Percentiles rank a stretch among this genome's conserved stretches.
phyloP scores from a whole-genome alignment of 441 rosid species.

The Gossypium aridum region DNA sequence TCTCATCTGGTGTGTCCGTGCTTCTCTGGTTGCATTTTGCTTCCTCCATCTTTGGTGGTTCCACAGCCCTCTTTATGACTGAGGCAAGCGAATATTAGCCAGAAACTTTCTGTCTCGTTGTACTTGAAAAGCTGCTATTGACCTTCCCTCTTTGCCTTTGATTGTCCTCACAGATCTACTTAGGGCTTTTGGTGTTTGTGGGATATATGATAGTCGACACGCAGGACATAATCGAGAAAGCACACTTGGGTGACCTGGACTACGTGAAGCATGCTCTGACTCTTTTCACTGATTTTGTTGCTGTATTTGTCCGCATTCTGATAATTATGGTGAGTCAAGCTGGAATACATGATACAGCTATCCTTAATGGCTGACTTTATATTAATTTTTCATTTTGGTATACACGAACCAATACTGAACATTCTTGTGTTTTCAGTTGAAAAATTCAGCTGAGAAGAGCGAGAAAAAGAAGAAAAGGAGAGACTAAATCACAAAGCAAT shows the following conservation, averaged over 20 bases:
- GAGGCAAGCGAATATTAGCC: constrained; percentile 36
- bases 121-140: not conserved
- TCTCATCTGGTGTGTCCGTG: constrained; percentile 65
- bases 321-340: constrained; percentile 54
- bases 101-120: not conserved
- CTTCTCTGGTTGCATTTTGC: constrained; percentile 73
- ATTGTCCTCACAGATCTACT: constrained; percentile 40
- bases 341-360: not conserved
- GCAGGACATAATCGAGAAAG: constrained; percentile 83
- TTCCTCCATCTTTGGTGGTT: constrained; percentile 65
- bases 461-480: constrained; percentile 56
- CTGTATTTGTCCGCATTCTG: constrained; percentile 67
- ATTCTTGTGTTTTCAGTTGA: constrained; percentile 38
- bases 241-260: constrained; percentile 70
- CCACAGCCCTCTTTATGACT: constrained; percentile 53
- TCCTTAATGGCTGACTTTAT: not conserved
- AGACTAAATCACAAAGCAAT: constrained; percentile 18
- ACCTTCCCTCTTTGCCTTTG: not conserved
- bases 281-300: constrained; percentile 72
- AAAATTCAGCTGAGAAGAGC: constrained; percentile 52
- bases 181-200: constrained; percentile 66
- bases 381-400: not conserved
- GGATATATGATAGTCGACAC: constrained; percentile 83
- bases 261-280: constrained; percentile 67
- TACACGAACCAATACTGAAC: not conserved